Percentiles rank a stretch among this genome's conserved stretches.
These are phyloP conservation scores for Fistulina hepatica DNA, from an alignment of 1,284 basidiomycete species.

Conservation along the genomic window DNA sequence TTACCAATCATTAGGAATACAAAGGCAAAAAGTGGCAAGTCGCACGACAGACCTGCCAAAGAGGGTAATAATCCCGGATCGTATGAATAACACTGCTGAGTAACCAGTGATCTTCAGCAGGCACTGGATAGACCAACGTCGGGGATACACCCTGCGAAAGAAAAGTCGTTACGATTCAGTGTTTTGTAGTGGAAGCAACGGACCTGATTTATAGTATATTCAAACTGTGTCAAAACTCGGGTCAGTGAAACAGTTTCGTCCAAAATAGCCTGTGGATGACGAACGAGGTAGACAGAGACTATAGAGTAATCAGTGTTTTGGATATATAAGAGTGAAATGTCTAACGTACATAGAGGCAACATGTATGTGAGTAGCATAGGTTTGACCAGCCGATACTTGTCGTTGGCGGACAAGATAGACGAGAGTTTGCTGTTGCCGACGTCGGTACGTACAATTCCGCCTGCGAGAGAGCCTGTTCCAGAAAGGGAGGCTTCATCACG, in stretches of 20 bases:
- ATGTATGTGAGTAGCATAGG: conserved; percentile 72
- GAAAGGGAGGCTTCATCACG: too few relatives aligned
- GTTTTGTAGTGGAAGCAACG: conserved; percentile 12
- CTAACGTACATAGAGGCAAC: conserved; percentile 63
- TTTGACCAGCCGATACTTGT: conserved; percentile 68
- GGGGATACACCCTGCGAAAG: conserved; percentile 68
- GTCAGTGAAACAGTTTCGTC: not conserved
- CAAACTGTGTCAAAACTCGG: conserved; percentile 46
- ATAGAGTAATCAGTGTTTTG: conserved; percentile 7
- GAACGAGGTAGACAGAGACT: conserved; percentile 72
- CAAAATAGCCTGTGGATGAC: conserved; percentile 20
- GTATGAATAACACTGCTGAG: conserved; percentile 72
- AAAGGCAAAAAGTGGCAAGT: not conserved
- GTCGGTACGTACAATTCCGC: too few relatives aligned
- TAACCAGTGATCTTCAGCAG: conserved; percentile 49
- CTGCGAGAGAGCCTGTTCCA: too few relatives aligned
- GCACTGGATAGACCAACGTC: conserved; percentile 85
- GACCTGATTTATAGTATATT: conserved; percentile 89
- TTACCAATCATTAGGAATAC: conserved; percentile 7
- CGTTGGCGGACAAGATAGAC: conserved; percentile 44
- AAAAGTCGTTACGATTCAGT: not conserved
- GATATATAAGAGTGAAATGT: not conserved
- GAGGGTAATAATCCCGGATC: conserved; percentile 89
- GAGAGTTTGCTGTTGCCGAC: too few relatives aligned
- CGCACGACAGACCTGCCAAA: conserved; percentile 64